Base-by-base conservation (phyloP, 345 rosid genomes). In the Mercurialis annua region DNA sequence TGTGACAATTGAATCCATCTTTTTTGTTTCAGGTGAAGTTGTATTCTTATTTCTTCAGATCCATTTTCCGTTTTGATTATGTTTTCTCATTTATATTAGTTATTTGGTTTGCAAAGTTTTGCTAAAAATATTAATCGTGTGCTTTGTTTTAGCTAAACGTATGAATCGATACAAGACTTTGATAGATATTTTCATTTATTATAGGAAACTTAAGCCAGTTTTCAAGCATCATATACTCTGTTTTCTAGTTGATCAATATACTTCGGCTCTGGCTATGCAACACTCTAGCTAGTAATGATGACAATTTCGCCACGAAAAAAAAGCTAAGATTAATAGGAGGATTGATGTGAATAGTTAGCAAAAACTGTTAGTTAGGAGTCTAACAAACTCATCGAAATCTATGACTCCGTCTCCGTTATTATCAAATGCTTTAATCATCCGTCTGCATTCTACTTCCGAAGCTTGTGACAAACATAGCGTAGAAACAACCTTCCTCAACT, bases 381-480 rank as follows among this genome's bases (percentile, higher is more conserved):
- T 78, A 4, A 59, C 69, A 61, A 43, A 61, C 43, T 61, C 65
- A 18, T 23, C n/a, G 10, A 61, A 61, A 23, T 61, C 50, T 12
- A 61, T 43, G 18, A 61, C 51, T 42, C 65, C 65, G 24, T 61
- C 65, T 8, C 65, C 20, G 29, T 44, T 40, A 17, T 17, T 9
- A 40, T 63, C 54, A 31, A 77, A 82, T 47, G 68, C 73, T 49
- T 49, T 67, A 9, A 87, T 87, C 89, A 89, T 81, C n/a, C 69
- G 67, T 76, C 71, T 54, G 78, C 90, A 89, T 2, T 85, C 88
- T 27, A 60, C 77, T 57, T 82, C 89, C 48, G 90, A 55, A 29
- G 79, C 70, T 21, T 78, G 72, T 15, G 52, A 23, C 1, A 71
- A 72, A 65, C 85, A 79, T 30, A 89, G 79, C 31, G 71, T 47